Evolutionary conservation across 495 filamentous ascomycete species (phyloP), one percentile per base, ranked within the genome.

Genomic region (Cryomyces minteri): DNA sequence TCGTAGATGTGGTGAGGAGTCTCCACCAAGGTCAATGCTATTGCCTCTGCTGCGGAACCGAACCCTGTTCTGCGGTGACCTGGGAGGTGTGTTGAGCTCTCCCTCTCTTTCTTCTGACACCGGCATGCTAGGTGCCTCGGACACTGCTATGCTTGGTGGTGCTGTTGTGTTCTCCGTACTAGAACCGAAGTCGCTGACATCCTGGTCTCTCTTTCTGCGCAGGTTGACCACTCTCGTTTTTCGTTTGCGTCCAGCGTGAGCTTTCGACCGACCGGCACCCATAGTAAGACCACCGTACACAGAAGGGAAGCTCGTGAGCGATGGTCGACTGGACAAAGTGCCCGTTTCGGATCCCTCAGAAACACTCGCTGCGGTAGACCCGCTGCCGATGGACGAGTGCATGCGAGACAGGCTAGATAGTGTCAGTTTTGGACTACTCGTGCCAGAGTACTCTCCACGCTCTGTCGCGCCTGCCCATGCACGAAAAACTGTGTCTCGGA

Each of bases 181-280:
- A 5, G 34, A 18, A 31, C 12, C 28, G 6, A 50, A 49, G 31
- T 48, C 47, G 40, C 50, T 56, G 14, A 50, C 42, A 6, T 32
- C 42, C 6, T 44, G 34, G 10, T 36, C 43, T 56, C 70, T 76
- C 36, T 71, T 70, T 48, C 72, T 74, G 5, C 88, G 80, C 39
- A 98, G 63, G 58, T 96, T 87, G 48, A 98, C 85, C 31, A 98
- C 83, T n/a, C 90, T 74, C 48, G 76, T 87, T 72, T 94, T 96
- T 60, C 85, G 82, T 58, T 80, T 88, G 31, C 84, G 72, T 30
- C 73, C 72, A n/a, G 73, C 62, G 37, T 67, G 67, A 29, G 70
- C 62, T 58, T 82, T 79, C 6, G 76, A 71, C 34, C 76, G 69
- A 32, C 72, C 72, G 10, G 75, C 67, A 1, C 77, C 80, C 34